Evolutionary conservation across 768 basidiomycete genomes (phyloP), one percentile per base, ranked within the genome.

Genomic region (Saitozyma podzolica): DNA sequence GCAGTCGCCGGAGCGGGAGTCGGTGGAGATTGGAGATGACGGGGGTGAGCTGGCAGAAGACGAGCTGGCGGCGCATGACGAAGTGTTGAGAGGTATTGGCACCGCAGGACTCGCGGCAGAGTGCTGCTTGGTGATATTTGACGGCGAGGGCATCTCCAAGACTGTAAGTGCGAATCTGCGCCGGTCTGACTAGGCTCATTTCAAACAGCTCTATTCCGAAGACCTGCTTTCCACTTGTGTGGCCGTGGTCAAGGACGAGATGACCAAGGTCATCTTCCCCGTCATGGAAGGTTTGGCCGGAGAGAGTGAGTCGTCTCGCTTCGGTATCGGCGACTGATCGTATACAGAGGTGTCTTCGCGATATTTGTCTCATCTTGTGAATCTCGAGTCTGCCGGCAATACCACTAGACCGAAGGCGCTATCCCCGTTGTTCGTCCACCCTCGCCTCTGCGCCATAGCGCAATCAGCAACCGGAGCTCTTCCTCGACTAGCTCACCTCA

Each of bases 221-320:
- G 96, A 99, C 75, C 83, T 93, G 10, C 91, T 99, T 64, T 87
- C 87, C 0, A 82, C 85, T 0, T 91, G 92, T 80, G 82, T 97
- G 16, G 82, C 80, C 49, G 83, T 88, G 0, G 84, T 92, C 64
- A 93, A 94, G 76, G 89, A 88, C 64, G 88, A 88, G 61, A 85
- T 96, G 40, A 86, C 86, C 0, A 86, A 86, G 72, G 83, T 91
- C 51, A 83, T 97, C 11, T 94, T 91, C 73, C 92, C 91, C 0
- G 90, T 93, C 66, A 86, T 94, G 6, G 92, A 94, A 72, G 87
- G 87, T 0, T 57, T 77, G 6, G 59, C 72, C 0, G 70, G 65
- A 11, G 65, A 68, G 14, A 72, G 72, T 70, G 55, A 65, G 72
- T 63, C 20, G 16, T 47, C 47, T 42, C 3, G 10, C 9, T 11